Conservation (phyloP, 805 yeast genomes). For the Kazachstania psychrophila region DNA sequence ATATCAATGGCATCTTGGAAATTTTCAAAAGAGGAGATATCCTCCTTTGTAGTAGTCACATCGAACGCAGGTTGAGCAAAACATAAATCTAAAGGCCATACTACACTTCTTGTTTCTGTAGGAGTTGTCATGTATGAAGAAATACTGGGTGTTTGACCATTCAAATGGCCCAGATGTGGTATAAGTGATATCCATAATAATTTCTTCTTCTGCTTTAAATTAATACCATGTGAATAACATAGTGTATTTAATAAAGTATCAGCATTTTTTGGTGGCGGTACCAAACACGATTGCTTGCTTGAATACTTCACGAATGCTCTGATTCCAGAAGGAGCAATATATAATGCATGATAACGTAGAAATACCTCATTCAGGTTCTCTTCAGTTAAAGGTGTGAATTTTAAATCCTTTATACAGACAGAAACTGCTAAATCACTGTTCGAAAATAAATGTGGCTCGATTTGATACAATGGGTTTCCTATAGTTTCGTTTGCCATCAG, state of each 20-base stretch:
- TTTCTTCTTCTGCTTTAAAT: constrained; percentile 18
- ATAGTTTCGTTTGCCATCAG: constrained; percentile 7
- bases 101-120: constrained; percentile 43
- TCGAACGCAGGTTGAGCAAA: constrained; percentile 39
- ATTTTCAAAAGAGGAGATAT: constrained; percentile 8
- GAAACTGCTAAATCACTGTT: constrained; percentile 37
- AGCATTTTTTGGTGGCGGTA: constrained; percentile 36
- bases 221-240: constrained; percentile 31
- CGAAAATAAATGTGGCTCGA: constrained; percentile 41
- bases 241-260: constrained; percentile 32
- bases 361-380: constrained; percentile 13
- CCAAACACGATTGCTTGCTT: constrained; percentile 28
- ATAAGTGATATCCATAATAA: constrained; percentile 56
- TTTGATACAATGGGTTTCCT: constrained; percentile 20
- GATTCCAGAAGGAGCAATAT: constrained; percentile 49
- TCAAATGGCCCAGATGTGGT: constrained; percentile 60
- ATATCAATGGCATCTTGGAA: constrained; percentile 30
- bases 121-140: constrained; percentile 46
- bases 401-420: constrained; percentile 26
- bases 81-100: constrained; percentile 69
- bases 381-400: constrained; percentile 29
- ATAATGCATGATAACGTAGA: constrained; percentile 33
- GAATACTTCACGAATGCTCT: constrained; percentile 36
- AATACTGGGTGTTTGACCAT: constrained; percentile 56
- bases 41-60: constrained; percentile 7